These are phyloP conservation scores for Yarrowia sp. DNA, from an alignment of 805 yeast species.

Conservation along the genomic window DNA sequence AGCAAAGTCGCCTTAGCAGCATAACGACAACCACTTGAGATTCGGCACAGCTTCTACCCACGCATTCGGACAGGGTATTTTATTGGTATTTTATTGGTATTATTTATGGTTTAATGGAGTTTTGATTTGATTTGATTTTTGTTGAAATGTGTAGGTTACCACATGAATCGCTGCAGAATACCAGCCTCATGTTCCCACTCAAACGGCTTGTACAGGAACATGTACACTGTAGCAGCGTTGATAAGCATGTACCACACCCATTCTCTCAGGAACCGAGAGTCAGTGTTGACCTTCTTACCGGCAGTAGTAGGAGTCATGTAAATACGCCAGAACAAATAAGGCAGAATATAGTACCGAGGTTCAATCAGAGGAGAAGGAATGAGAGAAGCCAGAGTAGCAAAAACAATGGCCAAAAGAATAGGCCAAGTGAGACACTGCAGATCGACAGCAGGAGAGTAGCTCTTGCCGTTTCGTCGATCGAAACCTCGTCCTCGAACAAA, in stretches of 20 bases:
- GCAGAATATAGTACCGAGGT: slow-evolving; percentile 87
- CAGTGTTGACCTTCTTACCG: slow-evolving; percentile 37
- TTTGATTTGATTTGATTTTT: neutral
- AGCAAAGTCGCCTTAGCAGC: no score
- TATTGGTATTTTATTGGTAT: neutral
- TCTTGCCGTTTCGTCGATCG: slow-evolving; percentile 5
- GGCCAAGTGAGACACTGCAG: slow-evolving; percentile 24
- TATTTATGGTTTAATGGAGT: neutral
- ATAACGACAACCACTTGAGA: no score
- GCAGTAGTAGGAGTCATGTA: slow-evolving; percentile 41
- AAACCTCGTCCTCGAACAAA: slow-evolving; percentile 12
- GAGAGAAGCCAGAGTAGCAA: slow-evolving; percentile 54
- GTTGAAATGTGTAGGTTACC: slow-evolving; percentile 61
- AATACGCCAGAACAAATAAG: slow-evolving; percentile 68
- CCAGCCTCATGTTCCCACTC: slow-evolving; percentile 63
- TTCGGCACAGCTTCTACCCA: no score
- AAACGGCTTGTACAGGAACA: slow-evolving; percentile 65
- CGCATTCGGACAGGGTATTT: neutral
- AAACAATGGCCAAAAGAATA: slow-evolving; percentile 25
- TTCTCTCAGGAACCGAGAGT: slow-evolving; percentile 50
- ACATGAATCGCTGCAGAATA: slow-evolving; percentile 73
- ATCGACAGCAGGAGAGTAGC: slow-evolving; percentile 6
- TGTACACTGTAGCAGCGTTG: slow-evolving; percentile 50
- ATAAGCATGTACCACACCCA: slow-evolving; percentile 59
- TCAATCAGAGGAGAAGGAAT: slow-evolving; percentile 89